These are phyloP conservation scores for Pholiota molesta DNA, from an alignment of 768 basidiomycete genomes.

Conservation along the genomic window DNA sequence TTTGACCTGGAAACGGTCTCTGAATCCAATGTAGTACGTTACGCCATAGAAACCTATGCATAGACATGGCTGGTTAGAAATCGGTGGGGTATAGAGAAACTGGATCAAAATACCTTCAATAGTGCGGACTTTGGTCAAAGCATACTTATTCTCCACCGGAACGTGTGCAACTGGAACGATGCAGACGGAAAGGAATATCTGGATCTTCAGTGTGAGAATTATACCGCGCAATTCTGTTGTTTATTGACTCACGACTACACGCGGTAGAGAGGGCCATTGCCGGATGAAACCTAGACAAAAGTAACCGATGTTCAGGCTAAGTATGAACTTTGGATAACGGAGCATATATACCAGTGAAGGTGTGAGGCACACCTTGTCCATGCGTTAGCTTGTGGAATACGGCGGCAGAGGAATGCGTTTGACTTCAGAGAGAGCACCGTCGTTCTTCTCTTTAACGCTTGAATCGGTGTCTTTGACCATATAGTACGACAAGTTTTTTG, in stretches of 20 bases:
- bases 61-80: not conserved
- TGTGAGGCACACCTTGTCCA: slow-evolving; percentile 63
- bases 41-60: slow-evolving; percentile 59
- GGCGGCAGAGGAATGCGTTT: slow-evolving; percentile 52
- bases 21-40: slow-evolving; percentile 62
- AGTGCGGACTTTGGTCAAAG: slow-evolving; percentile 58
- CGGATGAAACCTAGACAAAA: slow-evolving; percentile 50
- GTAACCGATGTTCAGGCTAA: not conserved
- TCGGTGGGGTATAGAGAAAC: not conserved
- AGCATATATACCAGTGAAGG: slow-evolving; percentile 49
- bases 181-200: slow-evolving; percentile 68
- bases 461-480: slow-evolving; percentile 22
- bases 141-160: slow-evolving; percentile 51
- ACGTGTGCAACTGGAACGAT: slow-evolving; percentile 55
- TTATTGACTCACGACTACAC: slow-evolving; percentile 52
- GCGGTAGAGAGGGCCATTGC: slow-evolving; percentile 72
- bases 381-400: slow-evolving; percentile 59
- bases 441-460: slow-evolving; percentile 18
- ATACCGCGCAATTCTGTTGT: not conserved
- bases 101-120: slow-evolving; percentile 43
- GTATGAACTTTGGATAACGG: not conserved
- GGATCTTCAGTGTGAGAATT: not conserved
- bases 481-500: slow-evolving; percentile 21
- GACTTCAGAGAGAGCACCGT: slow-evolving; percentile 28
- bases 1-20: slow-evolving; percentile 59